Base-by-base conservation (phyloP, 176 grass and related monocot species). In the Avena atlantica region DNA sequence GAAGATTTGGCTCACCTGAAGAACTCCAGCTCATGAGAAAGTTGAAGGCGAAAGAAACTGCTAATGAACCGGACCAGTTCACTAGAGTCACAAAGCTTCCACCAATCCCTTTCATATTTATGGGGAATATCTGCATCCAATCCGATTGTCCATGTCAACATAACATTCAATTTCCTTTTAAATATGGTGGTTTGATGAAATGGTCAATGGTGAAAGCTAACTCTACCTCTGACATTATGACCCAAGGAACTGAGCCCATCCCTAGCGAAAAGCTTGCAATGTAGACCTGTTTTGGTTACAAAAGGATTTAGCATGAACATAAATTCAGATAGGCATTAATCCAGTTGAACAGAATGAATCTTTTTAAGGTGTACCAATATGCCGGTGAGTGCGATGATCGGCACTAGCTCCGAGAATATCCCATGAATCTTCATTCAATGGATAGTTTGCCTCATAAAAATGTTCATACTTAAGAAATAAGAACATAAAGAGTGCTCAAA, bases 21-120 rank as follows among this genome's bases (percentile, higher is more conserved):
- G 91, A 83, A 81, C 86, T 93, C 92, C 92, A 93, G 86, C 80
- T 84, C 86, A 93, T 91, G 40, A 91, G 68, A 79, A 91, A 93
- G 50, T 93, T 93, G 83, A 93, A 91, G 36, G 80, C 89, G 80
- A 84, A 93, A 14, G 86, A 91, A 66, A 91, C 86, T 25, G 67
- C 79, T 75, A 80, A 84, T 13, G 92, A 93, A 86, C 79, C 49
- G 31, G 88, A 93, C 92, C 83, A 93, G 64, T 89, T 93, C 78
- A 89, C 87, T 55, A 93, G 68, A 42, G 86, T 93, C 13, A 91
- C 92, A 11, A 91, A 87, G 81, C 89, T 91, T 70, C 91, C 85
- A 14, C 75, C 78, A 0, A 83, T 45, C 83, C 91, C 91, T 79
- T 93, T 90, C 62, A 90, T 86, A 37, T 93, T 79, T 60, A 82